phyloP scores from a whole-genome alignment of 2,329 filamentous ascomycete species.

The Aspergillus sp. region DNA sequence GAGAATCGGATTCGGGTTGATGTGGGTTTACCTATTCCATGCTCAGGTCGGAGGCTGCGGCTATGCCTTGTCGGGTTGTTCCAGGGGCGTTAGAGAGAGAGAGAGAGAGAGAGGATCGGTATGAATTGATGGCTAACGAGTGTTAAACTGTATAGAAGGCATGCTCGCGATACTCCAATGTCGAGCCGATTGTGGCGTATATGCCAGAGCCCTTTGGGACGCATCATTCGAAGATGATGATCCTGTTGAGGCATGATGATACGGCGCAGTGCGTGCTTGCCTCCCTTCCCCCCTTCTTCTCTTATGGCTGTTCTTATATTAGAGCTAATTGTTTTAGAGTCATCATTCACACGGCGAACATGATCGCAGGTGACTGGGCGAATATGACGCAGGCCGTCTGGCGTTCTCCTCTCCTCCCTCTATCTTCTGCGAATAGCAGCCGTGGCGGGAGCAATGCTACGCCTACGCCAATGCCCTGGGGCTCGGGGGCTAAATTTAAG shows the following conservation, averaged over 20 bases:
- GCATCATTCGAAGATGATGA: slow-evolving; percentile 84
- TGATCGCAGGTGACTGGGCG: slow-evolving; percentile 85
- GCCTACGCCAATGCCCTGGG: slow-evolving; percentile 45
- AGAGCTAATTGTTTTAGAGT: slow-evolving; percentile 48
- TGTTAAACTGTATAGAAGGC: slow-evolving; percentile 55
- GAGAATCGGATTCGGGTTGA: slow-evolving; percentile 60
- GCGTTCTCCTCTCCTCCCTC: slow-evolving; percentile 72
- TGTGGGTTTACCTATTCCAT: slow-evolving; percentile 45
- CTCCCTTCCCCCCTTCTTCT: neutral
- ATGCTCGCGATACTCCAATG: slow-evolving; percentile 66
- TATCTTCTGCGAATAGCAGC: slow-evolving; percentile 27
- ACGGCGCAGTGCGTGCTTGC: slow-evolving; percentile 61
- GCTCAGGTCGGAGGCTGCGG: neutral
- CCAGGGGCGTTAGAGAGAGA: neutral
- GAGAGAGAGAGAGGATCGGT: neutral
- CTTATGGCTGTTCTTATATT: neutral
- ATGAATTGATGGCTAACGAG: neutral
- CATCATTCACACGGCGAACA: slow-evolving; percentile 86
- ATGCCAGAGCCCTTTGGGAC: slow-evolving; percentile 87
- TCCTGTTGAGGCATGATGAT: slow-evolving; percentile 78
- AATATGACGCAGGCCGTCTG: slow-evolving; percentile 88
- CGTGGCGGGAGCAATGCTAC: slow-evolving; percentile 16
- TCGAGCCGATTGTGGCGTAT: slow-evolving; percentile 72
- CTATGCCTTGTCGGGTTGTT: too few species aligned
- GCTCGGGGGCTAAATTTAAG: slow-evolving; percentile 75